These are phyloP conservation scores for Endoconidiophora polonica DNA, from an alignment of 2,329 filamentous ascomycete genomes.

Conservation along the genomic window DNA sequence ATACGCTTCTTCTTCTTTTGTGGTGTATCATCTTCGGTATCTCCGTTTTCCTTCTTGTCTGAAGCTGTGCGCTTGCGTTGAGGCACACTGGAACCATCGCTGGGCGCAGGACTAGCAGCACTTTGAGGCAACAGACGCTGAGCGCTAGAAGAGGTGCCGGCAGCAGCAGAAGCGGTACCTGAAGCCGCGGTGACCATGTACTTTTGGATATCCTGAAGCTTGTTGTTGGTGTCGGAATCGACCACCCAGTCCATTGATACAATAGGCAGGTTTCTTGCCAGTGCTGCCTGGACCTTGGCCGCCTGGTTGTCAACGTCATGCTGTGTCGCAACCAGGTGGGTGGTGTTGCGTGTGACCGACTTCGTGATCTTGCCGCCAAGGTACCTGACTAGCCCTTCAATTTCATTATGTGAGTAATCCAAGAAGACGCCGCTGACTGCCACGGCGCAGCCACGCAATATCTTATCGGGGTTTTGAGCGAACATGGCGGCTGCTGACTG, in stretches of 20 bases:
- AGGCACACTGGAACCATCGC: neutral
- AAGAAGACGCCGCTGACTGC: conserved; percentile 45
- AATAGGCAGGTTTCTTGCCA: conserved; percentile 32
- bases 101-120: neutral
- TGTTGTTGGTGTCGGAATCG: conserved; percentile 27
- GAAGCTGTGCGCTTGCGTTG: neutral
- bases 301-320: conserved; percentile 33
- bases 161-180: conserved; percentile 7
- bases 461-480: neutral
- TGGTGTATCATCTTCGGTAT: neutral
- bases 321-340: conserved; percentile 39
- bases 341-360: conserved; percentile 32
- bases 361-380: conserved; percentile 34
- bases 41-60: neutral
- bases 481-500: neutral
- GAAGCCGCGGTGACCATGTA: conserved; percentile 10
- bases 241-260: conserved; percentile 46
- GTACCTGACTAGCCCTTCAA: conserved; percentile 29
- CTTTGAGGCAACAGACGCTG: neutral
- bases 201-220: conserved; percentile 16
- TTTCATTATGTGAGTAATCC: conserved; percentile 30
- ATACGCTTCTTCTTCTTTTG: neutral
- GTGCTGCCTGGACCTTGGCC: conserved; percentile 34
- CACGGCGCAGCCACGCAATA: conserved; percentile 28
- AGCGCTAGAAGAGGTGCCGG: neutral